Base-by-base conservation (phyloP, 2,329 filamentous ascomycete genomes). In the Sporothrix pallida region DNA sequence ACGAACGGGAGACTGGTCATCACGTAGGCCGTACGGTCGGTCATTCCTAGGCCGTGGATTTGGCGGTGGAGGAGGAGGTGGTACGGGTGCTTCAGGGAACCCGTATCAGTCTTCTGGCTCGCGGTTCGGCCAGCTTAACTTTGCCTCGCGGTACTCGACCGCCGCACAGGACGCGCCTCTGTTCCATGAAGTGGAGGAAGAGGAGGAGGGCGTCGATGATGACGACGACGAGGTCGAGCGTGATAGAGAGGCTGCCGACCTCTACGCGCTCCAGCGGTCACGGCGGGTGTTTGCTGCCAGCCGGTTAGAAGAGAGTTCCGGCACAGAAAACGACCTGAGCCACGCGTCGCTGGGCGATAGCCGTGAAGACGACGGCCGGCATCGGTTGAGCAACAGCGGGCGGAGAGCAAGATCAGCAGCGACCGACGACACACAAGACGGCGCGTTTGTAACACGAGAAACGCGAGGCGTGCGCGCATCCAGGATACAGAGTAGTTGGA, bases 161-260 rank as follows among this genome's bases (percentile, higher is more conserved):
- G 86, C 89, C 62, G 86, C 86, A 23, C 91, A 93, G 74, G 93
- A 94, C 77, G 95, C 95, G 10, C 96, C 96, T 72, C 86, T 99
- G n/a, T 98, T 99, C 82, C 94, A 96, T 82, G 74, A 75, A 52
- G 74, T 67, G 75, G 95, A 98, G 79, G 74, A 76, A 13, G 74
- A 73, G 31, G 76, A 74, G 42, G 94, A 97, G 79, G 96, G 97
- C 76, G 90, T 92, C 75, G 94, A 97, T 82, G 93, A 97, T 79
- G 93, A 97, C 80, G 95, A 98, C 76, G 95, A 98, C 75, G 95
- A 96, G 80, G 92, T 93, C 78, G 94, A 97, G 82, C 91, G 93
- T 78, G 93, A 97, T 78, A 87, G 94, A 72, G 95, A 98, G 80
- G 93, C 95, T 48, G 94, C 94, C n/a, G 96, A 98, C 82, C 91